A percentile compares a stretch with the other conserved stretches of the same genome.
phyloP scores from a whole-genome alignment of 1,284 basidiomycete genomes.

The Thelephora terrestris region DNA sequence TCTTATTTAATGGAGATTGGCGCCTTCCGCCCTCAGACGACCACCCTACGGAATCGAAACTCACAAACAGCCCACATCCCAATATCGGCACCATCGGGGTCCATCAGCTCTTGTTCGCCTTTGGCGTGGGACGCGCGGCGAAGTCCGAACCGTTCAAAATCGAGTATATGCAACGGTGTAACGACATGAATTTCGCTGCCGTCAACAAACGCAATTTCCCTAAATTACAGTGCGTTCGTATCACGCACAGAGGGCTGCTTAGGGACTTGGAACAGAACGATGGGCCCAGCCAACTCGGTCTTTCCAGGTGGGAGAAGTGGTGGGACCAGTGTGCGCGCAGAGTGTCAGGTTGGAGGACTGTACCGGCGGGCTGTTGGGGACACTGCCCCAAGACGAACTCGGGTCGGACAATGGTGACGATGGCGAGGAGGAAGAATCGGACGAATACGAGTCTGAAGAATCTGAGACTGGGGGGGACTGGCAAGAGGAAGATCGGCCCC shows the following conservation, averaged over 20 bases:
- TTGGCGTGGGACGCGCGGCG: constrained; percentile 45
- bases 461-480: constrained; percentile 12
- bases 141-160: constrained; percentile 32
- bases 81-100: constrained; percentile 53
- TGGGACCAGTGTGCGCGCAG: constrained; percentile 39
- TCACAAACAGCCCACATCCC: constrained; percentile 42
- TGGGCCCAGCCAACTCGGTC: constrained; percentile 35
- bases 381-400: constrained; percentile 37
- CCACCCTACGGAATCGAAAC: constrained; percentile 19
- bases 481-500: background rate
- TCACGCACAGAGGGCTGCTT: constrained; percentile 44
- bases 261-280: constrained; percentile 44
- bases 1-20: constrained; percentile 70
- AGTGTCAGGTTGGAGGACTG: constrained; percentile 56
- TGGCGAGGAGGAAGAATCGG: constrained; percentile 25
- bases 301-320: constrained; percentile 62
- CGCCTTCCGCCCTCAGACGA: constrained; percentile 24
- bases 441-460: constrained; percentile 19
- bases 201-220: constrained; percentile 50
- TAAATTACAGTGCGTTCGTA: constrained; percentile 42
- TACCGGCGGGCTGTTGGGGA: constrained; percentile 48
- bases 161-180: constrained; percentile 40
- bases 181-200: constrained; percentile 55
- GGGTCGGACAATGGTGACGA: constrained; percentile 24
- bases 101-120: constrained; percentile 59